These are phyloP conservation scores for Metschnikowia anglica DNA, from an alignment of 805 yeast species.

Conservation along the genomic window DNA sequence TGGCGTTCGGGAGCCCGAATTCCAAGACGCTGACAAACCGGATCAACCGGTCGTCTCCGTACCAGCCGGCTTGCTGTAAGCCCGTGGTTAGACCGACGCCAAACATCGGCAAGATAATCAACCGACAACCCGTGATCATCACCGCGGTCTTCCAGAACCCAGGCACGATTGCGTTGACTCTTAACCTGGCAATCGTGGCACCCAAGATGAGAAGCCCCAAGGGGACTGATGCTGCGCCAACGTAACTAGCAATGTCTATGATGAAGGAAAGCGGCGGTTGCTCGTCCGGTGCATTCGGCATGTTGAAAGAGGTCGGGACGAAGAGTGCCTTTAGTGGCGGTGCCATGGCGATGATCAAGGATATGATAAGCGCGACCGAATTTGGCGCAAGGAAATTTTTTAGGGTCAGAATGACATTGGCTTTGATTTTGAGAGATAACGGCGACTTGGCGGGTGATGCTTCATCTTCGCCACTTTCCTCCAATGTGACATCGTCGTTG, in stretches of 20 bases:
- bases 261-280: slow-evolving; percentile 81
- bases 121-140: slow-evolving; percentile 53
- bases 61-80: slow-evolving; percentile 61
- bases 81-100: slow-evolving; percentile 65
- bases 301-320: slow-evolving; percentile 47
- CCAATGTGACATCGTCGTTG: background rate
- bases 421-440: background rate
- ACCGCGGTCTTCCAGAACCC: slow-evolving; percentile 73
- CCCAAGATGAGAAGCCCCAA: slow-evolving; percentile 80
- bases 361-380: slow-evolving; percentile 63
- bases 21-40: slow-evolving; percentile 72
- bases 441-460: background rate
- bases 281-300: slow-evolving; percentile 80
- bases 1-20: slow-evolving; percentile 84
- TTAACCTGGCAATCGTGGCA: slow-evolving; percentile 79
- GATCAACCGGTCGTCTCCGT: slow-evolving; percentile 57
- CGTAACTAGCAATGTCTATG: slow-evolving; percentile 75
- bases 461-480: background rate
- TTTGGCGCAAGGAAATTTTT: slow-evolving; percentile 68
- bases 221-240: slow-evolving; percentile 89
- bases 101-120: slow-evolving; percentile 73
- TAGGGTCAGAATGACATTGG: slow-evolving; percentile 18
- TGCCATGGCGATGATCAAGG: slow-evolving; percentile 72
- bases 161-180: slow-evolving; percentile 55
- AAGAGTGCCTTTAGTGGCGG: slow-evolving; percentile 65